These are phyloP conservation scores for Paraleonurus japonicus DNA, from an alignment of 257 asterid species.

Conservation along the genomic window DNA sequence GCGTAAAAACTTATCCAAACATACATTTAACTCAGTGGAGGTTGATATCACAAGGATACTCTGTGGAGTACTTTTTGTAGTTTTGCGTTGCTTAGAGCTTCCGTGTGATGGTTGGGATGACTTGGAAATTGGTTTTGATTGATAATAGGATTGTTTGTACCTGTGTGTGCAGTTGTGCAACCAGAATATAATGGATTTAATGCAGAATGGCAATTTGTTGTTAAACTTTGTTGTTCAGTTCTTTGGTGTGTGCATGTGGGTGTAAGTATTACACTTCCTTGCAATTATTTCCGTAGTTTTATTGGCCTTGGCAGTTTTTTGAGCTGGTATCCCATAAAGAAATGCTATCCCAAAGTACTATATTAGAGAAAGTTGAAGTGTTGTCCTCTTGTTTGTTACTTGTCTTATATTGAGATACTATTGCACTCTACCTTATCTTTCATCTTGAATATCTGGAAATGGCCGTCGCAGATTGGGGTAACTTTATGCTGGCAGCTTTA, in stretches of 20 bases:
- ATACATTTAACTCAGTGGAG: neutral
- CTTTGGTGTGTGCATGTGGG: neutral
- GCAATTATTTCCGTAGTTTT: neutral
- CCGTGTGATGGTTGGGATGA: slow-evolving; percentile 5
- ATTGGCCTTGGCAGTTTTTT: neutral
- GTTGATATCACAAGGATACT: slow-evolving; percentile 7
- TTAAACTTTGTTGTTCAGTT: neutral
- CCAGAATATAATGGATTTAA: neutral
- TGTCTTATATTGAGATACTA: neutral
- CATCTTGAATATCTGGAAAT: neutral
- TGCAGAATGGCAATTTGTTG: neutral
- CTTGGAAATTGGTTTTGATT: neutral
- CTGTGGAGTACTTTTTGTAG: neutral
- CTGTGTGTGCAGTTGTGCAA: slow-evolving; percentile 3
- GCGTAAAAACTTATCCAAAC: neutral
- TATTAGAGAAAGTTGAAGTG: neutral
- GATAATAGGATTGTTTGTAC: slow-evolving; percentile 2
- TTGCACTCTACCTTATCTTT: neutral
- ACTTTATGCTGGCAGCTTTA: neutral
- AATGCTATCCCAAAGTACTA: neutral
- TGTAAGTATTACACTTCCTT: neutral
- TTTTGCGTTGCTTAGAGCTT: slow-evolving; percentile 15
- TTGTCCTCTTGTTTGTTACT: neutral
- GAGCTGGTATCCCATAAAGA: neutral
- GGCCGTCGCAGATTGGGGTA: neutral